Evolutionary conservation across 352 stramenopile species (phyloP).

Genomic region (Phytophthora macrochlamydospora): DNA sequence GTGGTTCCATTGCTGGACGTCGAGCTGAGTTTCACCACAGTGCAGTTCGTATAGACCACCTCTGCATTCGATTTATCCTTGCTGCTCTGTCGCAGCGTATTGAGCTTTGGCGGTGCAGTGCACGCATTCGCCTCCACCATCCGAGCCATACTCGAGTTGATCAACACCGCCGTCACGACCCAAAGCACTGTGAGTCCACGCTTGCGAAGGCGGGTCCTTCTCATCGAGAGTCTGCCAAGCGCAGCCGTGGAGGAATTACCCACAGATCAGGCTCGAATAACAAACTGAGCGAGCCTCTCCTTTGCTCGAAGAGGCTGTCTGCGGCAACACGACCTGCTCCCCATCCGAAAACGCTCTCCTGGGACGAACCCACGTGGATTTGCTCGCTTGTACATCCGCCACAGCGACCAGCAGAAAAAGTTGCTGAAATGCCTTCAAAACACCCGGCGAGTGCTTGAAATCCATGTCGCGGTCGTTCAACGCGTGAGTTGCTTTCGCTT

Average conservation of each 20-base stretch:
- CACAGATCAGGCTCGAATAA: slow-evolving; percentile 25
- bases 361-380: slow-evolving; percentile 11
- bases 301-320: slow-evolving; percentile 18
- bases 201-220: slow-evolving; percentile 20
- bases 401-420: slow-evolving; percentile 7
- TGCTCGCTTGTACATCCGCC: slow-evolving; percentile 21
- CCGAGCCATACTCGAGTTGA: not conserved
- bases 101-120: slow-evolving; percentile 27
- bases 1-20: slow-evolving; percentile 33
- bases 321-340: slow-evolving; percentile 19
- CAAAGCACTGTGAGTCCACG: slow-evolving; percentile 9
- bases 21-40: slow-evolving; percentile 28
- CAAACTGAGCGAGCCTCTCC: slow-evolving; percentile 14
- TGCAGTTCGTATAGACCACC: slow-evolving; percentile 40
- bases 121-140: slow-evolving; percentile 16
- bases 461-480: not conserved
- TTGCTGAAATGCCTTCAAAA: slow-evolving; percentile 11
- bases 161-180: slow-evolving; percentile 11
- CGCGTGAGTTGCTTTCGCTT: too few relatives aligned
- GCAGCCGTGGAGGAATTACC: slow-evolving; percentile 2
- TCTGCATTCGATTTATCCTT: slow-evolving; percentile 21
- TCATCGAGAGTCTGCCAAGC: slow-evolving; percentile 14
- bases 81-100: slow-evolving; percentile 23
- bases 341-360: slow-evolving; percentile 27
- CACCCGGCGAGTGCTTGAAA: slow-evolving; percentile 2